These are phyloP conservation scores for Pontederia paniculata DNA, from an alignment of 176 grass and related monocot genomes.

Conservation along the genomic window DNA sequence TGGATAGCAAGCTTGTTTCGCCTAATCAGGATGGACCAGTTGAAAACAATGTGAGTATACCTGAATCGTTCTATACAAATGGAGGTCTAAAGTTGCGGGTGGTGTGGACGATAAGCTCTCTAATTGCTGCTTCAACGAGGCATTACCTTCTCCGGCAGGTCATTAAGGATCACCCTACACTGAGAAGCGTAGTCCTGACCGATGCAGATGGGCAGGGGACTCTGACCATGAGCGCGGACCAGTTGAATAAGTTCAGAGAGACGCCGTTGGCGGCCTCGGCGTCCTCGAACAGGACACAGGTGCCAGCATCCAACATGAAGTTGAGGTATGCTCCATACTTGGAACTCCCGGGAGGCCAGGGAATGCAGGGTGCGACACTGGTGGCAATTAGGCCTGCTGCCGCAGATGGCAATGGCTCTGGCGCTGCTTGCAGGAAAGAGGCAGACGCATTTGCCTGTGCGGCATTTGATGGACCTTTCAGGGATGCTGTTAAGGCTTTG, in stretches of 20 bases:
- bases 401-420: background rate
- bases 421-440: background rate
- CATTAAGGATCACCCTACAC: conserved; percentile 1
- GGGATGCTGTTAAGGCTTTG: background rate
- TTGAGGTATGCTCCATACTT: conserved; percentile 9
- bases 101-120: conserved; percentile 6
- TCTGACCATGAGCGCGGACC: conserved; percentile 1
- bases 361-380: conserved; percentile 4
- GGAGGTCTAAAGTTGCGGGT: conserved; percentile 2
- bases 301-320: conserved; percentile 12
- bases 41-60: conserved; percentile 5
- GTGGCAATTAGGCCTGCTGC: background rate
- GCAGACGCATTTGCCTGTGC: background rate
- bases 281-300: conserved; percentile 8
- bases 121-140: conserved; percentile 12
- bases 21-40: background rate
- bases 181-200: conserved; percentile 1
- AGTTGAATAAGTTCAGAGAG: conserved; percentile 7
- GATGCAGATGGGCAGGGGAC: conserved; percentile 8
- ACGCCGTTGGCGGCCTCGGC: background rate
- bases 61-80: conserved; percentile 1
- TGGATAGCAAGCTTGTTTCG: background rate
- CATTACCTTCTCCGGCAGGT: conserved; percentile 8
- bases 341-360: conserved; percentile 2
- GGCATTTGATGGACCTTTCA: conserved; percentile 1